Evolutionary conservation across 2,329 filamentous ascomycete genomes (phyloP).

Genomic region (Monosporascus sp.): DNA sequence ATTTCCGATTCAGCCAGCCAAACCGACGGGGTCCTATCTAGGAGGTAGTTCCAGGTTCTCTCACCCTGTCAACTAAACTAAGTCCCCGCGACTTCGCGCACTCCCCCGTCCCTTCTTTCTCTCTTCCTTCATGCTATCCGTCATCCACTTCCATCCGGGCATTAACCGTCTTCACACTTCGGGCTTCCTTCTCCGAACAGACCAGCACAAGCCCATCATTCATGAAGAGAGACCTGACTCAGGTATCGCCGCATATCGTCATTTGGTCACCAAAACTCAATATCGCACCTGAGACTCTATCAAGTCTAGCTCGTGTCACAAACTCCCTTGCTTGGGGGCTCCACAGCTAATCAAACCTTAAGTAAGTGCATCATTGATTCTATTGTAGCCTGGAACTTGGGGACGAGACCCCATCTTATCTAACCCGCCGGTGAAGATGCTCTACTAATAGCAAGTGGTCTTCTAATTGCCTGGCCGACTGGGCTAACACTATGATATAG

Average conservation of each 20-base stretch:
- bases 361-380: slow-evolving; percentile 21
- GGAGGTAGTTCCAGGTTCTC: background rate
- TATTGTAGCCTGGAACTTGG: background rate
- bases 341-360: slow-evolving; percentile 28
- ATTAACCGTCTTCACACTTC: background rate
- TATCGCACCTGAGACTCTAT: background rate
- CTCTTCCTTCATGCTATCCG: background rate
- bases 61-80: background rate
- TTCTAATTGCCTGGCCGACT: slow-evolving; percentile 1
- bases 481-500: background rate
- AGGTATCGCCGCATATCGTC: background rate
- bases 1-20: background rate
- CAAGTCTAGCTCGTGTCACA: slow-evolving; percentile 15
- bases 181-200: background rate
- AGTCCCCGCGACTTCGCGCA: background rate
- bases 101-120: background rate
- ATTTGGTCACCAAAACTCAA: background rate
- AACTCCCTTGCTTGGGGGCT: slow-evolving; percentile 26
- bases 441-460: slow-evolving; percentile 5
- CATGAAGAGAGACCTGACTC: background rate
- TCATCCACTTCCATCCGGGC: background rate
- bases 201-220: background rate
- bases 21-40: background rate
- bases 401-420: slow-evolving; percentile 1
- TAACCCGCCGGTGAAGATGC: slow-evolving; percentile 7